phyloP scores from a whole-genome alignment of 331 rosid genomes.

The Quercus phellos region DNA sequence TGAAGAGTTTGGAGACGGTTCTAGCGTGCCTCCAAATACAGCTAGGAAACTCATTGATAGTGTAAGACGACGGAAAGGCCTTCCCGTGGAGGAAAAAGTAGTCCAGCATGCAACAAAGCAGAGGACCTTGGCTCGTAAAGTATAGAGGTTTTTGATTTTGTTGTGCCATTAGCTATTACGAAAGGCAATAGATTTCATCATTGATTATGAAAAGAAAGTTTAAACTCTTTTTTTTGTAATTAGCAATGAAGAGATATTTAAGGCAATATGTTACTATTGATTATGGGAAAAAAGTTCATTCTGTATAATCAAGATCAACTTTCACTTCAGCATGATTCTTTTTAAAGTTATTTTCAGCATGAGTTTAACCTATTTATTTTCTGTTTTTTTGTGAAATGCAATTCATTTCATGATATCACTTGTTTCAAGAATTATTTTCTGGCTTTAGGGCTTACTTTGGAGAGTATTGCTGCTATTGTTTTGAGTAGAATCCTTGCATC shows the following conservation, averaged over 20 bases:
- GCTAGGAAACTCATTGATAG: conserved; percentile 70
- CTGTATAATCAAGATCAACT: background rate
- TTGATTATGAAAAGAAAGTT: background rate
- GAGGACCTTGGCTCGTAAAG: conserved; percentile 80
- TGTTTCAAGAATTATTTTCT: too few relatives aligned
- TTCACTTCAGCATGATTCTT: background rate
- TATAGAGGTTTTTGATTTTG: conserved; percentile 24
- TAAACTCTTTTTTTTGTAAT: background rate
- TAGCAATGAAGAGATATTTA: background rate
- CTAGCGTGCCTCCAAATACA: conserved; percentile 71
- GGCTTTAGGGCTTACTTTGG: too few relatives aligned
- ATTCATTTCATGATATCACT: too few relatives aligned
- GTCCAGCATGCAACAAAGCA: conserved; percentile 87
- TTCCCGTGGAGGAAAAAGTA: conserved; percentile 78
- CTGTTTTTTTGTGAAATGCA: too few relatives aligned
- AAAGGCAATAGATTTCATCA: background rate
- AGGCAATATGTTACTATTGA: background rate
- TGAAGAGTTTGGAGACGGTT: conserved; percentile 89
- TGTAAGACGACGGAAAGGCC: conserved; percentile 75
- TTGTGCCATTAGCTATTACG: background rate
- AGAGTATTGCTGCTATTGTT: too few relatives aligned
- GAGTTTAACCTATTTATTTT: too few relatives aligned
- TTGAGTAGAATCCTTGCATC: too few relatives aligned
- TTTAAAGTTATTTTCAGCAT: too few relatives aligned
- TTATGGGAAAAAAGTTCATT: background rate